Conservation (phyloP, 257 asterid species). For the Plantago major region DNA sequence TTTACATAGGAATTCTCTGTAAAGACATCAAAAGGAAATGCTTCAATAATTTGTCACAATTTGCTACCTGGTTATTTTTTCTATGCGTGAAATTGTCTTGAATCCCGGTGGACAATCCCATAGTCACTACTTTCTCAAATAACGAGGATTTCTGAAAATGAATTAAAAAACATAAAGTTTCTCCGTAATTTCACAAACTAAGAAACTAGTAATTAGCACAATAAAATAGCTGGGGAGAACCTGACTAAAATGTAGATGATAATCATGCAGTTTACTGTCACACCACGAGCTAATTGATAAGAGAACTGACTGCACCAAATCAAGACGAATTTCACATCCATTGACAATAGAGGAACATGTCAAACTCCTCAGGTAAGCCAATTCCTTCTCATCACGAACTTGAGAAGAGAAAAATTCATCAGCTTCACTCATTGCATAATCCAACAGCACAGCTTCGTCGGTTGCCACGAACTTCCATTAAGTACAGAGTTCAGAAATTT, state of each 20-base stretch:
- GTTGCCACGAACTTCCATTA: constrained; percentile 74
- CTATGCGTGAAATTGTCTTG: constrained; percentile 38
- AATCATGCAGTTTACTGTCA: constrained; percentile 76
- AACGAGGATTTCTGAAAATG: constrained; percentile 58
- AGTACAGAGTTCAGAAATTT: constrained; percentile 32
- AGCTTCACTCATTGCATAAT: constrained; percentile 57
- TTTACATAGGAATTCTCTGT: background rate
- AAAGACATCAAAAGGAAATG: constrained; percentile 2
- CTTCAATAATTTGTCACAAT: too few species aligned
- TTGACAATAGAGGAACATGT: constrained; percentile 37
- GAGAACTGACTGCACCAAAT: constrained; percentile 60
- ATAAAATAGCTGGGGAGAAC: constrained; percentile 35
- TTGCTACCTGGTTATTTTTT: constrained; percentile 47
- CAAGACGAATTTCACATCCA: constrained; percentile 45
- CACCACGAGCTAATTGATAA: constrained; percentile 80
- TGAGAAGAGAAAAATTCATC: constrained; percentile 51
- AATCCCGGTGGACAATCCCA: constrained; percentile 54
- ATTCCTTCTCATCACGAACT: constrained; percentile 48
- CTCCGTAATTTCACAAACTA: constrained; percentile 23
- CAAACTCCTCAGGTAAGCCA: constrained; percentile 60
- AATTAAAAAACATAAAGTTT: background rate
- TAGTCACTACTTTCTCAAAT: constrained; percentile 62
- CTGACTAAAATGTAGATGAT: constrained; percentile 79
- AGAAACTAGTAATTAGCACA: constrained; percentile 14
- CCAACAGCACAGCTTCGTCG: constrained; percentile 57